Evolutionary conservation across 305 asterid genomes (phyloP), one percentile per base, ranked within the genome.

Genomic region (Fraxinus sp.): DNA sequence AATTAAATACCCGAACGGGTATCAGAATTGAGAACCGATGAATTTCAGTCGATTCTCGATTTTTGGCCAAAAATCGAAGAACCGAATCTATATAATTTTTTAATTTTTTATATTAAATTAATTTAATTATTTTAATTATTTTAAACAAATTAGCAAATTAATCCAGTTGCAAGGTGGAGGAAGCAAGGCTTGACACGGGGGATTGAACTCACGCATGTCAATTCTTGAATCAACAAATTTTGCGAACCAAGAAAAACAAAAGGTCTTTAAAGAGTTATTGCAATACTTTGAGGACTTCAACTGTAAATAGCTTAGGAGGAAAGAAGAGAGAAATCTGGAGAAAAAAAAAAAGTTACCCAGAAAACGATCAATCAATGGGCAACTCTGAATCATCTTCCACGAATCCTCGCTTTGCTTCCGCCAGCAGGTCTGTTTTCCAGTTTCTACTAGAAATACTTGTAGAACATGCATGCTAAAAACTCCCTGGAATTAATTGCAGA

Each of bases 361-460:
- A 16, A 33, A 32, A 71, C 43, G 82, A 77, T 84, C 84, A 81
- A 91, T 49, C 80, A 77, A 77, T 93, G 95, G 97, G 97, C 82
- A 93, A 93, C 85, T 86, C 97, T 33, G 91, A 75, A 77, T 91
- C 95, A 6, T 87, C 93, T 74, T 86, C 95, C 75, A 59, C 87
- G 81, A 87, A 91, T 90, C 93, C 91, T 43, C 94, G 92, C 66
- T 88, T 86, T 39, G 80, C 78, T 83, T 83, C 91, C 81, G 94
- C 97, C 77, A 75, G 89, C 20, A 93, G 95, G 97, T 91, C 82
- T 73, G 20, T 72, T 33, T 72, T 72, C 46, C 18, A 3, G 10
- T 77, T 26, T 74, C 79, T 84, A 13, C 84, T 39, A 7, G 3
- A 28, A 6, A 33, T 74, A 10, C 37, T 24, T 24, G 33, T 74